phyloP scores from a whole-genome alignment of 345 rosid genomes.

The Camelina sativa region DNA sequence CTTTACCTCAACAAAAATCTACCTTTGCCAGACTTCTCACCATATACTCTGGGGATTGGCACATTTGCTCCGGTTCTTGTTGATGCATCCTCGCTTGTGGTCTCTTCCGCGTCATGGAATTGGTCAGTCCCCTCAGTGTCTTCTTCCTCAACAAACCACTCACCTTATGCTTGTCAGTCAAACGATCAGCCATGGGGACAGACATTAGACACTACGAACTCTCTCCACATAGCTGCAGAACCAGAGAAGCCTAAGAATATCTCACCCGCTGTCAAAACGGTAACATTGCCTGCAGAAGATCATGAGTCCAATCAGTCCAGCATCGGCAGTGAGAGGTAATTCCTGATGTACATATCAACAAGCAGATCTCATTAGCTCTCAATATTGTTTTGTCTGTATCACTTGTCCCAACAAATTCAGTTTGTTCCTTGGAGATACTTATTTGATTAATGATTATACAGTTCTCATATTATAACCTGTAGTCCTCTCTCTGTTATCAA shows the following conservation, averaged over 20 bases:
- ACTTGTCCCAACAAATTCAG: constrained; percentile 23
- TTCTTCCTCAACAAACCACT: constrained; percentile 32
- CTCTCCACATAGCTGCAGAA: constrained; percentile 34
- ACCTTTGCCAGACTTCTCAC: constrained; percentile 45
- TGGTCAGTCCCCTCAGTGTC: constrained; percentile 35
- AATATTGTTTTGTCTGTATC: constrained; percentile 21
- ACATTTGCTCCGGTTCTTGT: constrained; percentile 45
- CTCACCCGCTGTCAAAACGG: constrained; percentile 14
- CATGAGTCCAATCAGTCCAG: constrained; percentile 18
- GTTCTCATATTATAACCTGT: not conserved
- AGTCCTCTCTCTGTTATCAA: constrained; percentile 15
- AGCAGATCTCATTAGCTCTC: constrained; percentile 11
- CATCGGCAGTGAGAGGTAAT: constrained; percentile 26
- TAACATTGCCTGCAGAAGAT: constrained; percentile 24
- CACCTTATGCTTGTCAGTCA: constrained; percentile 31
- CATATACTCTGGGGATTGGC: constrained; percentile 42
- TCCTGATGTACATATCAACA: constrained; percentile 14
- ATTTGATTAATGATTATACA: not conserved
- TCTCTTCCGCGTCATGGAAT: constrained; percentile 40
- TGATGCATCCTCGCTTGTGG: constrained; percentile 36
- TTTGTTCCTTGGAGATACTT: not conserved
- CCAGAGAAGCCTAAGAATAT: constrained; percentile 24
- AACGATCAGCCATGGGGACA: constrained; percentile 44
- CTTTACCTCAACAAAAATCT: constrained; percentile 41
- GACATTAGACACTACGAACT: constrained; percentile 36